phyloP scores from a whole-genome alignment of 2,329 filamentous ascomycete genomes.

The Myriosclerotinia duriaeana region DNA sequence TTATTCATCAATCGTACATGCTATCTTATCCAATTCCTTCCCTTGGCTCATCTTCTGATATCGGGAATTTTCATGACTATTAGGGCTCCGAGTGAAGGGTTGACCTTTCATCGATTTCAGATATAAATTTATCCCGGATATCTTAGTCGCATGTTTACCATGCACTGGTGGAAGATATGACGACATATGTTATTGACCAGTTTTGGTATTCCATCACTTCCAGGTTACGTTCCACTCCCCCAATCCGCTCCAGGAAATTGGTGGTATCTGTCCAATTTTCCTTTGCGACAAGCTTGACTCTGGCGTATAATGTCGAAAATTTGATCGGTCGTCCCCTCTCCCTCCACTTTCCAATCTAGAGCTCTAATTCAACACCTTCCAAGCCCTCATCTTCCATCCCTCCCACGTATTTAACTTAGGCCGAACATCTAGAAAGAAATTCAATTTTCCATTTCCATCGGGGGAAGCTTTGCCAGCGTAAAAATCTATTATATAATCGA shows the following conservation, averaged over 20 bases:
- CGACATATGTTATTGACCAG: neutral
- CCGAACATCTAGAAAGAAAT: slow-evolving; percentile 67
- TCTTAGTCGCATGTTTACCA: neutral
- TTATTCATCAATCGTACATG: slow-evolving; percentile 8
- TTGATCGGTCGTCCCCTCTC: slow-evolving; percentile 70
- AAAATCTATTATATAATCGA: slow-evolving; percentile 98
- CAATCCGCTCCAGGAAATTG: slow-evolving; percentile 62
- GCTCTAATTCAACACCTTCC: slow-evolving; percentile 51
- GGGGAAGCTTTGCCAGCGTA: slow-evolving; percentile 67
- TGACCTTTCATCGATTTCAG: too few species aligned
- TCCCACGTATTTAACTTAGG: slow-evolving; percentile 69
- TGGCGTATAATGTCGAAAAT: slow-evolving; percentile 82
- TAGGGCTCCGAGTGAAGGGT: neutral
- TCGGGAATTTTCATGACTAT: neutral
- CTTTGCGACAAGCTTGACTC: slow-evolving; percentile 82
- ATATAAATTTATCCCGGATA: neutral
- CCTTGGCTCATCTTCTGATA: too few species aligned
- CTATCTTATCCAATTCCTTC: neutral
- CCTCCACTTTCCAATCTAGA: slow-evolving; percentile 37
- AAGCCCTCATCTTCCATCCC: slow-evolving; percentile 64
- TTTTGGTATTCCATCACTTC: neutral
- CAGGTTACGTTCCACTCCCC: too few species aligned
- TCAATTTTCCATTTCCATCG: slow-evolving; percentile 48
- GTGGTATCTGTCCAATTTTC: slow-evolving; percentile 75
- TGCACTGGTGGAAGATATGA: neutral